phyloP scores from a whole-genome alignment of 2,329 filamentous ascomycete species.

The Xylaria multiplex region DNA sequence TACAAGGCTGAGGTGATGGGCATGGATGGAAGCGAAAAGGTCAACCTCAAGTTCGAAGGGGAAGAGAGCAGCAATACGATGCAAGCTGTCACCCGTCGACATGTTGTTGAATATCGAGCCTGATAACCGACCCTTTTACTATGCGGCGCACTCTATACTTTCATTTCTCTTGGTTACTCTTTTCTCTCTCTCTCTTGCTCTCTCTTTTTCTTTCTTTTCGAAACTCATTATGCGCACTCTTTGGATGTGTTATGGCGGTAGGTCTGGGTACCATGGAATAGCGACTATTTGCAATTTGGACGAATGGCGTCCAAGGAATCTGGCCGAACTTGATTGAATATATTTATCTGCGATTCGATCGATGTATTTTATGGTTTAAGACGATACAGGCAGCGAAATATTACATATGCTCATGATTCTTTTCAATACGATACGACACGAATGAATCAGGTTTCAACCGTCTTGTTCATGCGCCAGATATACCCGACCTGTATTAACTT shows the following conservation, averaged over 20 bases:
- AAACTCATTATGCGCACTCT: not conserved
- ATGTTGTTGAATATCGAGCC: constrained; percentile 77
- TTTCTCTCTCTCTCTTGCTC: too few relatives aligned
- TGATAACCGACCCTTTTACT: constrained; percentile 23
- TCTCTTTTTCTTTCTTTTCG: too few relatives aligned
- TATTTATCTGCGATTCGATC: too few relatives aligned
- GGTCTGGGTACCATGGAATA: not conserved
- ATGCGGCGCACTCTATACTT: not conserved
- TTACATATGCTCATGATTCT: too few relatives aligned
- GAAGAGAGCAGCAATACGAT: constrained; percentile 78
- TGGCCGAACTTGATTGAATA: not conserved
- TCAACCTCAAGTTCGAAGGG: constrained; percentile 80
- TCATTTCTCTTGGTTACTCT: not conserved
- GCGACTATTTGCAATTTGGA: not conserved
- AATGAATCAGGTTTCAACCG: too few relatives aligned
- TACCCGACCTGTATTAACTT: too few relatives aligned
- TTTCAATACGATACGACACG: too few relatives aligned
- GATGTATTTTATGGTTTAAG: too few relatives aligned
- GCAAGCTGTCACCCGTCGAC: constrained; percentile 78
- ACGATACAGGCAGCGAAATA: too few relatives aligned
- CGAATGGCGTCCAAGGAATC: constrained; percentile 23
- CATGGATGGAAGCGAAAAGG: constrained; percentile 65
- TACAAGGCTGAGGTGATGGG: constrained; percentile 85
- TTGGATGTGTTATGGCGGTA: constrained; percentile 7
- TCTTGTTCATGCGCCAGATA: too few relatives aligned